Evolutionary conservation across 305 asterid species (phyloP), one percentile per base, ranked within the genome.

Genomic region (Rubia peregrina): DNA sequence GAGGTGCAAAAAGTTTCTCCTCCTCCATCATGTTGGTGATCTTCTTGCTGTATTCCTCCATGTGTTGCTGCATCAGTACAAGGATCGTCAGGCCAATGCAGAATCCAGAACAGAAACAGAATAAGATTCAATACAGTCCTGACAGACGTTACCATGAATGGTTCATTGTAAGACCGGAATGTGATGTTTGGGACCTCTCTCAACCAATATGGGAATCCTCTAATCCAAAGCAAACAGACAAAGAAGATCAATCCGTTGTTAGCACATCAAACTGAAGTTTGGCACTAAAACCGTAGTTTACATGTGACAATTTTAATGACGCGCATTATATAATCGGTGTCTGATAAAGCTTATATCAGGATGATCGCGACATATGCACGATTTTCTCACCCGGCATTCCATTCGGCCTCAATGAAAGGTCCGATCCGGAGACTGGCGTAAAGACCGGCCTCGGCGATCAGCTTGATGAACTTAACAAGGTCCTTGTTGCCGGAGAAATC

Each of bases 191-290:
- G 93, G 33, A 90, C 87, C 72, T 83, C 85, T 74, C 85, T 85
- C 51, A 93, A 83, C 98, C 97, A 93, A 60, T 80, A 87, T 9
- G 98, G 98, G 74, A 93, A 90, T 75, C 98, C 98, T 75, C 98
- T 90, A 86, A 62, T 6, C 3, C 59, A 17, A 62, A 67, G 51
- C 12, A 41, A 1, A 53, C 12, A 41, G 26, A 53, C 3, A 61
- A 38, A 40, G 2, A 48, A 53, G 7, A 16, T 13, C 6, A 61
- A 26, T 3, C 36, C 36, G 5, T 11, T 0, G 55, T 24, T 24
- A 24, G 26, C 26, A 0, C 26, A 24, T 24, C 26, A 48, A 48
- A 48, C 16, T 11, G 1, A 0, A 48, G 16, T 48, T 4, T 33
- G 36, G 3, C 36, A 33, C 36, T 33, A 33, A 33, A 33, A 33